Evolutionary conservation across 441 rosid species (phyloP).

Genomic region (Kokia cookei): DNA sequence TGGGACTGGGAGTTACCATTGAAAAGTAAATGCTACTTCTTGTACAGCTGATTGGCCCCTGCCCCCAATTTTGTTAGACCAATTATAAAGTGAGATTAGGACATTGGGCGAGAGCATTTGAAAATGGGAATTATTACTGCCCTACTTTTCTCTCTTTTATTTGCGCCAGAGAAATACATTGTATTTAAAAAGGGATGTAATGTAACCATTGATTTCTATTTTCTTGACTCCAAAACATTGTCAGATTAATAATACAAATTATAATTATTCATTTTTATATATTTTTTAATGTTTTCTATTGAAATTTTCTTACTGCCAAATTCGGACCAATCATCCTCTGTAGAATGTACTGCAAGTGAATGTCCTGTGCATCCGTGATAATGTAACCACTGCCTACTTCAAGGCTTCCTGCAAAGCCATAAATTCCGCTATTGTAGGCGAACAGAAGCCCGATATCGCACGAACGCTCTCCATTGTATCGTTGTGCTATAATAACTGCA

Average conservation of each 20-base stretch:
- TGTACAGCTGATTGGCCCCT: not conserved
- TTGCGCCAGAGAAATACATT: not conserved
- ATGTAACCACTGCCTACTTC: not conserved
- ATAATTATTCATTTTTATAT: not conserved
- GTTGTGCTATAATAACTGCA: not conserved
- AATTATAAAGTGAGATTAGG: not conserved
- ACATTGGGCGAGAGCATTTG: not conserved
- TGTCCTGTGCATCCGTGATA: not conserved
- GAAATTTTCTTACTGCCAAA: not conserved
- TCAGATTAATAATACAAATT: not conserved
- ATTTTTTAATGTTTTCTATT: no score
- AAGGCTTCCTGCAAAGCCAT: not conserved
- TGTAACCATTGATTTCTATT: not conserved
- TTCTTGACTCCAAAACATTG: not conserved
- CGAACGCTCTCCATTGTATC: not conserved
- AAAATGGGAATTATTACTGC: not conserved
- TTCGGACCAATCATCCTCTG: not conserved
- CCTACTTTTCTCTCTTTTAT: not conserved
- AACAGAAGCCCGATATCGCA: not conserved
- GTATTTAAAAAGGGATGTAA: not conserved
- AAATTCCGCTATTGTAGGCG: not conserved
- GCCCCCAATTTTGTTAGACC: not conserved
- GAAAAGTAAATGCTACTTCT: not conserved
- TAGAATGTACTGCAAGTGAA: not conserved
- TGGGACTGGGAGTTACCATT: constrained; percentile 6